Evolutionary conservation across 2,329 filamentous ascomycete species (phyloP), one percentile per base, ranked within the genome.

Genomic region (Monosporascus sp.): DNA sequence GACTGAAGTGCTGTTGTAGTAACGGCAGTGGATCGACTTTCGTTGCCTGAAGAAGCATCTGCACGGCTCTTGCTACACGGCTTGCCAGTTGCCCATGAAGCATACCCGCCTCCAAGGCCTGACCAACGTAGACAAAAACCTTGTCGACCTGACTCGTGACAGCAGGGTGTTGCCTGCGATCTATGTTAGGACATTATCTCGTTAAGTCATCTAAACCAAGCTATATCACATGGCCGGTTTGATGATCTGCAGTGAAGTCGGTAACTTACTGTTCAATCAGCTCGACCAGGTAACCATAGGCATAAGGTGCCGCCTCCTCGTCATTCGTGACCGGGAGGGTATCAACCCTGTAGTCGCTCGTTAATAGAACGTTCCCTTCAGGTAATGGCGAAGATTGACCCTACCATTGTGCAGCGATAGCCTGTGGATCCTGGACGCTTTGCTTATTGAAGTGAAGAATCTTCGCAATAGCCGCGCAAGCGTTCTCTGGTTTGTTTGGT

Each of bases 271-370:
- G 88, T 61, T 95, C 88, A 68, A 97, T 97, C 57, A 99, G 74
- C 68, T 96, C 87, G 14, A 89, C 86, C 54, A 99, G 77, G 74
- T 96, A 99, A 45, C 86, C 86, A 68, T 99, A 99, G 1, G 92
- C 92, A 70, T 95, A 97, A 15, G 94, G 94, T 20, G 94, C 94
- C 4, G 94, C 94, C 74, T 99, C 94, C 70, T 99, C 94, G 60
- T 99, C 94, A 65, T 96, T 97, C 17, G 86, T 85, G 50, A 99
- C 88, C 0, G 94, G 94, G 37, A 99, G 77, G 0, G 93, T 97
- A 59, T 90, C 85, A 48, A 99, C 75, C 94, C 65, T 67, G 36
- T 34, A 9, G 38, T 25, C 38, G 49, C 49, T 51, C 47, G 52
- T 58, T 44, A 59, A 54, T 41, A 31, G 6, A 8, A 44, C 17